A percentile compares a stretch with the other conserved stretches of the same genome.
These are phyloP conservation scores for Lactarius tabidus DNA, from an alignment of 768 basidiomycete genomes.

Conservation along the genomic window DNA sequence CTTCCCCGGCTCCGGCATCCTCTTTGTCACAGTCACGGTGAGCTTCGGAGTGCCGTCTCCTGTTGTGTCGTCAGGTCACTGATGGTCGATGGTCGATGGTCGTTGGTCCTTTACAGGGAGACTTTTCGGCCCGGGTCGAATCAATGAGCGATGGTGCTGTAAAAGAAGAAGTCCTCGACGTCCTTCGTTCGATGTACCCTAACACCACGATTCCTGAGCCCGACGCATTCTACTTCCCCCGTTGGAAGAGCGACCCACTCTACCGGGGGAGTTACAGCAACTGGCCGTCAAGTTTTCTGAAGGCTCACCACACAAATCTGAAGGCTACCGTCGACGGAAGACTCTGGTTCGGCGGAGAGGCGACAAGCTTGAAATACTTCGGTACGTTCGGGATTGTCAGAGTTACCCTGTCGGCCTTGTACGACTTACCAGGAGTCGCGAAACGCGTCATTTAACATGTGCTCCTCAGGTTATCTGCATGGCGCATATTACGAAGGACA, in stretches of 20 bases:
- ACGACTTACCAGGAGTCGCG: slow-evolving; percentile 7
- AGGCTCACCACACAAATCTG: slow-evolving; percentile 51
- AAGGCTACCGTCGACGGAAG: slow-evolving; percentile 47
- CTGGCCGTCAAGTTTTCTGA: slow-evolving; percentile 61
- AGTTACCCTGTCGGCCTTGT: background rate
- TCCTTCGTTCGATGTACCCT: slow-evolving; percentile 59
- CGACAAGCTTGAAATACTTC: slow-evolving; percentile 53
- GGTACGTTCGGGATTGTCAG: slow-evolving; percentile 37
- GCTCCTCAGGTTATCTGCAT: slow-evolving; percentile 31
- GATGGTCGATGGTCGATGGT: too few species aligned
- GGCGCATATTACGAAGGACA: slow-evolving; percentile 36
- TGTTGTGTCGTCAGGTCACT: background rate
- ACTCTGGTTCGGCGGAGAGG: slow-evolving; percentile 64
- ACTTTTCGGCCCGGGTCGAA: slow-evolving; percentile 58
- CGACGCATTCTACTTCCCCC: slow-evolving; percentile 48
- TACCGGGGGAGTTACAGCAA: slow-evolving; percentile 64
- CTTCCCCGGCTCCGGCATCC: slow-evolving; percentile 55
- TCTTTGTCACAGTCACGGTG: slow-evolving; percentile 50
- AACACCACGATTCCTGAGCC: slow-evolving; percentile 52
- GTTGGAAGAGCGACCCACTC: slow-evolving; percentile 50
- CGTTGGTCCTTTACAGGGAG: slow-evolving; percentile 45
- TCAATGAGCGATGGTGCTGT: slow-evolving; percentile 44
- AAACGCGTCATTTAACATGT: background rate
- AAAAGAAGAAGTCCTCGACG: slow-evolving; percentile 49
- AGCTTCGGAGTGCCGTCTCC: slow-evolving; percentile 13